A percentile compares a stretch with the other conserved stretches of the same genome.
phyloP scores from a whole-genome alignment of 805 yeast species.

The Groenewaldozyma salmanticensis region DNA sequence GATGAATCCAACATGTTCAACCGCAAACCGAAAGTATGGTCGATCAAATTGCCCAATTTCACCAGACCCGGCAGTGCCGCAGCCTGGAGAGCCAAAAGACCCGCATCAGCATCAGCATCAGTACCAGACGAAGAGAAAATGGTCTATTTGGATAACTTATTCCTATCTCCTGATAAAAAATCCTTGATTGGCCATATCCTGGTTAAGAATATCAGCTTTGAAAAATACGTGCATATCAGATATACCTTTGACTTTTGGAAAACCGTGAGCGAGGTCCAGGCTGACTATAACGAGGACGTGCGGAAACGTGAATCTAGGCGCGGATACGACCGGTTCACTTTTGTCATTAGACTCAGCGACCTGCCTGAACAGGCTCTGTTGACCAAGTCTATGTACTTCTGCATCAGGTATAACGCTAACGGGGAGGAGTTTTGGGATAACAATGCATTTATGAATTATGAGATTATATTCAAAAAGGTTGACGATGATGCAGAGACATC shows the following conservation, averaged over 20 bases:
- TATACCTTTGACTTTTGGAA: slow-evolving; percentile 77
- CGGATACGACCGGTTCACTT: slow-evolving; percentile 55
- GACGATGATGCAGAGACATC: slow-evolving; percentile 1
- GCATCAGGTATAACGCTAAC: slow-evolving; percentile 45
- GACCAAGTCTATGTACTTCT: slow-evolving; percentile 35
- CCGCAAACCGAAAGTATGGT: slow-evolving; percentile 19
- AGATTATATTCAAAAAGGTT: slow-evolving; percentile 33
- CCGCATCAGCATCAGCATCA: no score
- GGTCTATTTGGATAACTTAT: slow-evolving; percentile 58
- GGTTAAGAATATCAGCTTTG: slow-evolving; percentile 63
- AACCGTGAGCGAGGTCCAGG: slow-evolving; percentile 60
- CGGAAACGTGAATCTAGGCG: slow-evolving; percentile 18
- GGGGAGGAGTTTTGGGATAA: slow-evolving; percentile 69
- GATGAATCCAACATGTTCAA: slow-evolving; percentile 8
- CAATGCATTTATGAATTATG: slow-evolving; percentile 51
- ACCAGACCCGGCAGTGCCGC: slow-evolving; percentile 12
- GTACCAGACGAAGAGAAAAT: slow-evolving; percentile 21
- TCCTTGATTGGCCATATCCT: slow-evolving; percentile 64
- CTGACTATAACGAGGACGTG: slow-evolving; percentile 47
- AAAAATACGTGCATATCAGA: slow-evolving; percentile 57
- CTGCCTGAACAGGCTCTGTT: slow-evolving; percentile 24
- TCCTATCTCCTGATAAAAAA: slow-evolving; percentile 48
- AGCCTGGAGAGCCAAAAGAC: slow-evolving; percentile 6
- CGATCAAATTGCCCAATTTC: slow-evolving; percentile 26
- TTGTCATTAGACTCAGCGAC: slow-evolving; percentile 38